phyloP scores from a whole-genome alignment of 306 rosid genomes.

The Lathyrus sativus region DNA sequence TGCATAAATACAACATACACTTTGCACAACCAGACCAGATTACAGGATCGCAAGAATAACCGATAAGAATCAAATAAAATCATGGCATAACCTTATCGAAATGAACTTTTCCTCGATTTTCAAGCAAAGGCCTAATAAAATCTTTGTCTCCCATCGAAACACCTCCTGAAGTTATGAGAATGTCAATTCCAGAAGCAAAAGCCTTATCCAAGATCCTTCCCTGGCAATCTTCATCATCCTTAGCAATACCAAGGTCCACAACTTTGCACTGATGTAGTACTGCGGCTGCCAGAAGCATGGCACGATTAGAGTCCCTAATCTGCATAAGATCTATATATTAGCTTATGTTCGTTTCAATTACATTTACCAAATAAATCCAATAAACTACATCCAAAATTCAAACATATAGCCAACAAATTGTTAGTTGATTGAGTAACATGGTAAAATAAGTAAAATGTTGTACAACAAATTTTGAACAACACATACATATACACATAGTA shows the following conservation, averaged over 20 bases:
- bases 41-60: not conserved
- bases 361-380: constrained; percentile 21
- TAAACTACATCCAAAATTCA: constrained; percentile 13
- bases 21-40: constrained; percentile 23
- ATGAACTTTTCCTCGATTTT: constrained; percentile 70
- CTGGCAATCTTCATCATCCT: constrained; percentile 75
- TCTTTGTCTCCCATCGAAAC: constrained; percentile 99
- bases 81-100: constrained; percentile 62
- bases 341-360: constrained; percentile 25
- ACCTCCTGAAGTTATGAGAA: constrained; percentile 96
- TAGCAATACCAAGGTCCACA: constrained; percentile 77
- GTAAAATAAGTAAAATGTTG: constrained; percentile 2
- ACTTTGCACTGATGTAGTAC: constrained; percentile 74
- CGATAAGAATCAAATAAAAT: constrained; percentile 19
- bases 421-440: not conserved
- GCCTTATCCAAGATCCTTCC: constrained; percentile 71
- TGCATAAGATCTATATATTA: constrained; percentile 49
- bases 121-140: constrained; percentile 80
- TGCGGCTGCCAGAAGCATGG: constrained; percentile 88
- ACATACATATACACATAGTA: not conserved
- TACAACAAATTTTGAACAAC: constrained; percentile 13
- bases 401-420: constrained; percentile 28
- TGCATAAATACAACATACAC: constrained; percentile 8
- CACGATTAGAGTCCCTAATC: constrained; percentile 97
- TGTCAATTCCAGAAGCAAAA: constrained; percentile 69